Evolutionary conservation across 1,139 yeast species (phyloP).

Genomic region (Pichiaceae sp.): DNA sequence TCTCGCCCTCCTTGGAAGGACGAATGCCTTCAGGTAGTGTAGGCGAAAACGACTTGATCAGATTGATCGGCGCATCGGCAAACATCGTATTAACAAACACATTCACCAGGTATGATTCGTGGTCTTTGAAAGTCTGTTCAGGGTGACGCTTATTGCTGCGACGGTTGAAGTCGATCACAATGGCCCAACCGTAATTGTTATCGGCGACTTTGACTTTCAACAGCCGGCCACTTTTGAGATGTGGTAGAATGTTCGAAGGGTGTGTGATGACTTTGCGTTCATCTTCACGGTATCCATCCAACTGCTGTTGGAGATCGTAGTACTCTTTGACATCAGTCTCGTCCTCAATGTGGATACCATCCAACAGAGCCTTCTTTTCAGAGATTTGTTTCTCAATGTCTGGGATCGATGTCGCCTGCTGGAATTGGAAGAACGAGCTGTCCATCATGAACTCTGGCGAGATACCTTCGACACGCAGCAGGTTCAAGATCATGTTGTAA

Average conservation of each 20-base stretch:
- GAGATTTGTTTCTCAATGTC: slow-evolving; percentile 58
- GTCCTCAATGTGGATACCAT: slow-evolving; percentile 55
- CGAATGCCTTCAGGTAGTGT: slow-evolving; percentile 79
- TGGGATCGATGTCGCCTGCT: slow-evolving; percentile 87
- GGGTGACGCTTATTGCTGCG: slow-evolving; percentile 53
- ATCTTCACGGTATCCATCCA: slow-evolving; percentile 66
- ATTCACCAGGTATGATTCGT: slow-evolving; percentile 80
- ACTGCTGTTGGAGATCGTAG: slow-evolving; percentile 69
- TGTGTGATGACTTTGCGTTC: slow-evolving; percentile 81
- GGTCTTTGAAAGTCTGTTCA: slow-evolving; percentile 52
- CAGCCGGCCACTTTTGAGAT: slow-evolving; percentile 83
- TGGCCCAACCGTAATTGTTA: slow-evolving; percentile 89
- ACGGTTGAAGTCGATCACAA: slow-evolving; percentile 55
- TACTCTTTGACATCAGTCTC: slow-evolving; percentile 70
- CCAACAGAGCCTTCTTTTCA: slow-evolving; percentile 41
- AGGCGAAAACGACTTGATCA: slow-evolving; percentile 68
- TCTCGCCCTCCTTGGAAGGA: slow-evolving; percentile 69
- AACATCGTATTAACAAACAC: slow-evolving; percentile 79
- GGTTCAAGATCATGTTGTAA: slow-evolving; percentile 91
- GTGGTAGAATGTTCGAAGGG: slow-evolving; percentile 79
- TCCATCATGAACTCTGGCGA: slow-evolving; percentile 97
- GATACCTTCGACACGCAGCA: slow-evolving; percentile 95
- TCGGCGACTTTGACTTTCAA: slow-evolving; percentile 50
- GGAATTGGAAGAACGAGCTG: slow-evolving; percentile 90
- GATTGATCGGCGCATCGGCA: slow-evolving; percentile 63